Evolutionary conservation across 164 flowering plant species (phyloP).

Genomic region (Nelumbo lutea): DNA sequence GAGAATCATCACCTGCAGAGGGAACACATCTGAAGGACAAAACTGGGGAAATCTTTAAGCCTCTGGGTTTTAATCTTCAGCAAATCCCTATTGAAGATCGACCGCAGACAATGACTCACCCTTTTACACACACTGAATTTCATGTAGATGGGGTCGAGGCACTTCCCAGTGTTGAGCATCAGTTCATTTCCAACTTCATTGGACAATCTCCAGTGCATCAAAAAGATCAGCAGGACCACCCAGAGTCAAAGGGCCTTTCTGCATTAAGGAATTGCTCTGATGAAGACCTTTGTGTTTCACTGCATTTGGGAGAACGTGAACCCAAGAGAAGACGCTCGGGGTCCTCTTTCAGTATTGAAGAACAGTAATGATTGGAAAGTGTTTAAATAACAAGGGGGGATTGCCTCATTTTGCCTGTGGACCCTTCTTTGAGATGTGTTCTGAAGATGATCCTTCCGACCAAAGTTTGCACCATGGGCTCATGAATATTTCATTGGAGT

Average conservation of each 20-base stretch:
- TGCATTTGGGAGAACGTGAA: slow-evolving; percentile 81
- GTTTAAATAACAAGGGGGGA: slow-evolving; percentile 17
- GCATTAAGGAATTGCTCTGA: slow-evolving; percentile 48
- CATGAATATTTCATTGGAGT: too few species aligned
- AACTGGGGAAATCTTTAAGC: slow-evolving; percentile 49
- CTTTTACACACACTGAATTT: slow-evolving; percentile 33
- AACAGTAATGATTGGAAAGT: slow-evolving; percentile 5
- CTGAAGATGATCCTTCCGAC: background rate
- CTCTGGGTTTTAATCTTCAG: slow-evolving; percentile 51
- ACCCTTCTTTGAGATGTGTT: background rate
- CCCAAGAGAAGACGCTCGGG: slow-evolving; percentile 52
- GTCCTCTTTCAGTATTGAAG: slow-evolving; percentile 24
- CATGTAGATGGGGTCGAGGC: slow-evolving; percentile 38
- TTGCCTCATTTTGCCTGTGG: background rate
- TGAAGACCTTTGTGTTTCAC: slow-evolving; percentile 56
- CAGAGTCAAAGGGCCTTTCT: slow-evolving; percentile 41
- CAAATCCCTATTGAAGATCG: slow-evolving; percentile 46
- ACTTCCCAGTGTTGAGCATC: slow-evolving; percentile 61
- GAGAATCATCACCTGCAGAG: slow-evolving; percentile 69
- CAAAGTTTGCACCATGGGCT: too few species aligned
- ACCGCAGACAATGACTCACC: slow-evolving; percentile 26
- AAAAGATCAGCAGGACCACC: slow-evolving; percentile 24
- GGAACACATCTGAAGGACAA: slow-evolving; percentile 41
- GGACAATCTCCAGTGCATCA: slow-evolving; percentile 37
- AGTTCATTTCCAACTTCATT: slow-evolving; percentile 62